Evolutionary conservation across 2,329 filamentous ascomycete species (phyloP).

Genomic region (Pseudogymnoascus sp.): DNA sequence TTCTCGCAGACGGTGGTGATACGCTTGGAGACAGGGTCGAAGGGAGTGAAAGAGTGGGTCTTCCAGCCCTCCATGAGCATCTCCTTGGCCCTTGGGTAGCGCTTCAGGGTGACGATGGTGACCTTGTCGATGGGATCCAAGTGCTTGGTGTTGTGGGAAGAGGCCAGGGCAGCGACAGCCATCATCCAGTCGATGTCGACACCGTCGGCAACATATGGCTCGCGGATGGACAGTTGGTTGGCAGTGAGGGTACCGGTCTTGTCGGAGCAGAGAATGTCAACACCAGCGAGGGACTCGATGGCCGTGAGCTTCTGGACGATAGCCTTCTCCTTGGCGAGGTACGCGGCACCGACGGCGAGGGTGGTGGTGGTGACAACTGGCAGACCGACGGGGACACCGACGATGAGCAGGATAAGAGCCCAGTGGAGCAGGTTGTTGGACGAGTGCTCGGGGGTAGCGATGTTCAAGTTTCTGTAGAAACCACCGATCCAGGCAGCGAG

Average conservation of each 20-base stretch:
- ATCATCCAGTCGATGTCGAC: constrained; percentile 80
- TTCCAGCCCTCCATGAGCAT: constrained; percentile 67
- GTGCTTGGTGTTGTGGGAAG: constrained; percentile 70
- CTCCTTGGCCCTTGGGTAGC: constrained; percentile 69
- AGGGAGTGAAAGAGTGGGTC: constrained; percentile 69
- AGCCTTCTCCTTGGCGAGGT: constrained; percentile 68
- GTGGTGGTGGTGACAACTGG: constrained; percentile 73
- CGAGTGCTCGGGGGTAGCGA: constrained; percentile 48
- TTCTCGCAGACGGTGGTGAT: constrained; percentile 63
- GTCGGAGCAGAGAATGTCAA: constrained; percentile 72
- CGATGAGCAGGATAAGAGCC: constrained; percentile 62
- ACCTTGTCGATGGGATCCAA: constrained; percentile 75
- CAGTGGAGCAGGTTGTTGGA: constrained; percentile 60
- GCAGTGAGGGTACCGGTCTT: constrained; percentile 72
- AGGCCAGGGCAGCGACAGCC: constrained; percentile 68
- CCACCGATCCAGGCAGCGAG: constrained; percentile 67
- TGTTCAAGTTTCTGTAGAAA: constrained; percentile 63
- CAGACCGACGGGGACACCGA: constrained; percentile 72
- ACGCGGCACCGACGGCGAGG: constrained; percentile 67
- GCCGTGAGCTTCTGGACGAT: constrained; percentile 74
- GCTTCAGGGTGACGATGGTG: constrained; percentile 65
- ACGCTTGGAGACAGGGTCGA: constrained; percentile 73
- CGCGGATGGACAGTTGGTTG: constrained; percentile 67
- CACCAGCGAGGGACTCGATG: constrained; percentile 68
- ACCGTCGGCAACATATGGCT: constrained; percentile 68